These are phyloP conservation scores for Lupinus albus DNA, from an alignment of 306 rosid genomes.

Conservation along the genomic window DNA sequence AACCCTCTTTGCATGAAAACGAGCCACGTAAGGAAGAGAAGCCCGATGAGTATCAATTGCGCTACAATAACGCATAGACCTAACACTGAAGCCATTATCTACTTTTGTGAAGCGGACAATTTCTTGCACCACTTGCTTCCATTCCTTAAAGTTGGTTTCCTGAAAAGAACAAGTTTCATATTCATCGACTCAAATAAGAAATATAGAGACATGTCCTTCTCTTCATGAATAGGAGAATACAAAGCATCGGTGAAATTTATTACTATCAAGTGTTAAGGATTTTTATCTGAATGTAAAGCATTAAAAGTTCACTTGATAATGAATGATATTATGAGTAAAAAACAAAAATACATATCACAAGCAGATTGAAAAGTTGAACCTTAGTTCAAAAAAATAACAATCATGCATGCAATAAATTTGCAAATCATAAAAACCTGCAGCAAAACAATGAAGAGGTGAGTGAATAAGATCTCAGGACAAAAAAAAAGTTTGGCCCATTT, in stretches of 20 bases:
- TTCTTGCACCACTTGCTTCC: slow-evolving; percentile 97
- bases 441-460: slow-evolving; percentile 29
- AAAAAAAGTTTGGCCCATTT: slow-evolving; percentile 5
- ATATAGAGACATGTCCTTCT: slow-evolving; percentile 35
- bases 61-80: slow-evolving; percentile 81
- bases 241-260: slow-evolving; percentile 32
- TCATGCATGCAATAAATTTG: not conserved
- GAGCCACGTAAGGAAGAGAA: slow-evolving; percentile 83
- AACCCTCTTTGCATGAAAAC: slow-evolving; percentile 94
- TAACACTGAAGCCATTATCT: slow-evolving; percentile 64
- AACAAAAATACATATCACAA: slow-evolving; percentile 23
- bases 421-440: slow-evolving; percentile 12
- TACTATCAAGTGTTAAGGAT: slow-evolving; percentile 6
- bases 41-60: slow-evolving; percentile 68
- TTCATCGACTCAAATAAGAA: slow-evolving; percentile 41
- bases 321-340: slow-evolving; percentile 6
- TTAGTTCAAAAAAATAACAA: slow-evolving; percentile 8
- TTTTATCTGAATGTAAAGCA: slow-evolving; percentile 21
- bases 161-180: slow-evolving; percentile 51
- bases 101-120: slow-evolving; percentile 78
- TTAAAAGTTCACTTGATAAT: slow-evolving; percentile 25
- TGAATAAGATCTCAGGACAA: slow-evolving; percentile 15
- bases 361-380: not conserved
- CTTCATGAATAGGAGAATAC: slow-evolving; percentile 9
- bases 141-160: slow-evolving; percentile 91